A percentile compares a stretch with the other conserved stretches of the same genome.
Evolutionary conservation across 176 grass and related monocot genomes (phyloP).

Genomic region (Stipa capillata): DNA sequence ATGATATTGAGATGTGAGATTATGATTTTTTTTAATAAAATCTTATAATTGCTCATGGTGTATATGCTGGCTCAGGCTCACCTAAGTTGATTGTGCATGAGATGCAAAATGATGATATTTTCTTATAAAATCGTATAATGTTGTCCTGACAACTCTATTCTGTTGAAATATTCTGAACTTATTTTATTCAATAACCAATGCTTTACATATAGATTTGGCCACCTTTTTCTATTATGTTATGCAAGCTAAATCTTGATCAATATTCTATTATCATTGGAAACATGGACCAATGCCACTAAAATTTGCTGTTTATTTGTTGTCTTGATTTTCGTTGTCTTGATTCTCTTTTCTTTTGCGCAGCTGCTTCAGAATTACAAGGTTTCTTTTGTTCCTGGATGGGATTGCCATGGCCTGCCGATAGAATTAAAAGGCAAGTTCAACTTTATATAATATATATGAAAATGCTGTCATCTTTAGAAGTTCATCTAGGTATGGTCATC

Average conservation of each 20-base stretch:
- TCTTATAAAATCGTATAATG: neutral
- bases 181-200: neutral
- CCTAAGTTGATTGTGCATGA: neutral
- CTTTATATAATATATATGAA: constrained; percentile 4
- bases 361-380: constrained; percentile 93
- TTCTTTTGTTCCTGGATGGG: constrained; percentile 92
- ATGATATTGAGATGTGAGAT: neutral
- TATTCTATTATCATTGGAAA: neutral
- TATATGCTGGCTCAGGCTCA: neutral
- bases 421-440: constrained; percentile 85
- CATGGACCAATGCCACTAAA: neutral
- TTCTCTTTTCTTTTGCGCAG: constrained; percentile 31
- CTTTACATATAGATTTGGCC: neutral
- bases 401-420: constrained; percentile 96
- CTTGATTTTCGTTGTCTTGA: too few relatives aligned
- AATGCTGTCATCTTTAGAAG: neutral
- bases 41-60: too few relatives aligned
- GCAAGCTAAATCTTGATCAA: neutral
- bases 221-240: neutral
- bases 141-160: neutral
- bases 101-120: neutral
- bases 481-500: neutral
- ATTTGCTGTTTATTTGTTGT: neutral
- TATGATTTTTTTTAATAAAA: neutral
- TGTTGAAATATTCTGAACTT: neutral